Evolutionary conservation across 345 rosid genomes (phyloP), one percentile per base, ranked within the genome.

Genomic region (Citrus glauca): DNA sequence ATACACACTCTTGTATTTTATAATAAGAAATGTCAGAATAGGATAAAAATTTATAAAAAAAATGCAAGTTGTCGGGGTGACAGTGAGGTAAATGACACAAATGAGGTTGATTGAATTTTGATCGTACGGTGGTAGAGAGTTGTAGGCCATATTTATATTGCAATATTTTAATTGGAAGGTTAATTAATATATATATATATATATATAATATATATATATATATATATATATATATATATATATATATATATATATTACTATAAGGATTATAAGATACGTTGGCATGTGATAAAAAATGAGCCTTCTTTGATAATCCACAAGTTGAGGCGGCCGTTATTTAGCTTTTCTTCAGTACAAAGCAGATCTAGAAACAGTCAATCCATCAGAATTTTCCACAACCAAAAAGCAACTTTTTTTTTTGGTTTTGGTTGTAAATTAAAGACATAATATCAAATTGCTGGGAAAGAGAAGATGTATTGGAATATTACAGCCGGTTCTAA

Each of bases 61-160:
- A 72, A n/a, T 24, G 35, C 77, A 61, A 73, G 77, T 61, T 73
- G 68, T 37, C 28, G 19, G 57, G 57, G 5, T 27, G 77, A 61
- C 77, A 62, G 55, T 27, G n/a, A 61, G 32, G 66, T 50, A n/a
- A 65, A 22, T 33, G 64, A 20, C 5, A 0, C n/a, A 28, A 35
- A 33, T 32, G 4, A 33, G 24, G 38, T 7, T 69, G n/a, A 45
- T 42, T 19, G 35, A 42, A 40, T 9, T 9, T 40, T 40, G 48
- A 40, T 40, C 13, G 13, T 40, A 40, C 48, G 48, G 13, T 40
- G 48, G 13, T 40, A 9, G 13, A 40, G 48, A 9, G 14, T 40
- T 40, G 0, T 40, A 40, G 48, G 13, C 13, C 9, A 10, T 10
- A 32, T 32, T 32, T 32, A 32, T 32, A 2, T 2, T 42, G 48